Evolutionary conservation across 129 eudicot genomes (phyloP).

Genomic region (Artemisia argyi): DNA sequence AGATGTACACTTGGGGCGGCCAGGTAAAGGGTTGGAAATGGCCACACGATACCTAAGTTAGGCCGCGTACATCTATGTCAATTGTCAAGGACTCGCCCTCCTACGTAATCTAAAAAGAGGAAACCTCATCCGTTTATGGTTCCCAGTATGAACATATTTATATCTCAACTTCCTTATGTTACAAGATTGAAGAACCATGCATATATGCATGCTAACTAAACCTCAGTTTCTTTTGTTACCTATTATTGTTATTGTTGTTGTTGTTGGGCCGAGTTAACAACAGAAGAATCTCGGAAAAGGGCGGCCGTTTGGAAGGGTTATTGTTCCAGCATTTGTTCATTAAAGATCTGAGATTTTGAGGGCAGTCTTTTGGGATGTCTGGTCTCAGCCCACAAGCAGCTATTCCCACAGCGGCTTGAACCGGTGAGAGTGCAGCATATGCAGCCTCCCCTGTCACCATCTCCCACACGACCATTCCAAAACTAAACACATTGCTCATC

Average conservation of each 20-base stretch:
- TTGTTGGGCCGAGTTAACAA: slow-evolving; percentile 41
- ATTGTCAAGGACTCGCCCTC: no score
- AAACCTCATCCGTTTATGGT: no score
- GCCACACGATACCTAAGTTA: no score
- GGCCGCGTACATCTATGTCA: no score
- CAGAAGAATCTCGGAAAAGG: slow-evolving; percentile 63
- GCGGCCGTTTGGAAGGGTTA: slow-evolving; percentile 82
- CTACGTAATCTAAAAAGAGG: no score
- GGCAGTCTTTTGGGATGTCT: slow-evolving; percentile 89
- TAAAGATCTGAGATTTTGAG: slow-evolving; percentile 60
- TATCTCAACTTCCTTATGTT: slow-evolving; percentile 19
- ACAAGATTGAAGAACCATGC: slow-evolving; percentile 23
- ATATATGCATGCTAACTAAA: slow-evolving; percentile 32
- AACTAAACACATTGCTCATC: slow-evolving; percentile 98
- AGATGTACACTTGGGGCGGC: no score
- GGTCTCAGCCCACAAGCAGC: slow-evolving; percentile 99
- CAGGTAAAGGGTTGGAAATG: no score
- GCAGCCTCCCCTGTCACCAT: slow-evolving; percentile 90
- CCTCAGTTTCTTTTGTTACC: slow-evolving; percentile 16
- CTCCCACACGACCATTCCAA: slow-evolving; percentile 98
- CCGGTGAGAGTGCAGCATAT: slow-evolving; percentile 90
- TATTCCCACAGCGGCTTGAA: slow-evolving; percentile 97
- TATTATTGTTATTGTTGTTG: slow-evolving; percentile 38
- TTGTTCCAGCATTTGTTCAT: slow-evolving; percentile 93
- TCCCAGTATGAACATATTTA: slow-evolving; percentile 22